Evolutionary conservation across 2,329 filamentous ascomycete genomes (phyloP), one percentile per base, ranked within the genome.

Genomic region (Fusarium sp.): DNA sequence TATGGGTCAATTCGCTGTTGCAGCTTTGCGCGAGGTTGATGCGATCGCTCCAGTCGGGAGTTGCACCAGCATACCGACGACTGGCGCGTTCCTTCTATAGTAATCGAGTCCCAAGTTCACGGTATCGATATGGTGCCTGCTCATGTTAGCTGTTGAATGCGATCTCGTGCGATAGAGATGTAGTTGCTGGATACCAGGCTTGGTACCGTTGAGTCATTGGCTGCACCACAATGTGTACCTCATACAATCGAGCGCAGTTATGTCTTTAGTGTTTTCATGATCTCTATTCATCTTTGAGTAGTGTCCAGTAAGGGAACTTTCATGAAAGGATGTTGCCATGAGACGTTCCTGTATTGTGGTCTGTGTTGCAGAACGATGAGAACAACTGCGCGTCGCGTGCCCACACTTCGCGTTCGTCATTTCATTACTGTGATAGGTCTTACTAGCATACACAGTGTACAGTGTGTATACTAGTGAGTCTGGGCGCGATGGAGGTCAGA

Each of bases 111-210:
- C 8, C 4, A 16, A 34, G 4, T 0, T 34, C 8, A 3, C 10
- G 6, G 34, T n/a, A 1, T 12, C 7, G 18, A 7, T n/a, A n/a
- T 38, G 1, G 2, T 4, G 18, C 6, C 18, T 38, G 2, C 10
- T n/a, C 10, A 11, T 38, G 1, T 2, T 38, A 6, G 18, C 9
- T n/a, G 18, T n/a, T n/a, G 9, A 38, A 9, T 38, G 2, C n/a
- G 34, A 4, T n/a, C 1, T n/a, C 34, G 18, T 6, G 10, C 6
- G 34, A 12, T 1, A 38, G 18, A 34, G 32, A 38, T 5, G 9
- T n/a, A 18, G 18, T n/a, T 38, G 18, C 6, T 38, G 6, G 34
- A 6, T 38, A 10, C 12, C 1, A 7, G 34, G 34, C 10, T 38
- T n/a, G 18, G 6, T n/a, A 6, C 18, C 6, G 6, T 38, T n/a